Conservation (phyloP, 78 protist genomes). For the Isochrysis galbana region DNA sequence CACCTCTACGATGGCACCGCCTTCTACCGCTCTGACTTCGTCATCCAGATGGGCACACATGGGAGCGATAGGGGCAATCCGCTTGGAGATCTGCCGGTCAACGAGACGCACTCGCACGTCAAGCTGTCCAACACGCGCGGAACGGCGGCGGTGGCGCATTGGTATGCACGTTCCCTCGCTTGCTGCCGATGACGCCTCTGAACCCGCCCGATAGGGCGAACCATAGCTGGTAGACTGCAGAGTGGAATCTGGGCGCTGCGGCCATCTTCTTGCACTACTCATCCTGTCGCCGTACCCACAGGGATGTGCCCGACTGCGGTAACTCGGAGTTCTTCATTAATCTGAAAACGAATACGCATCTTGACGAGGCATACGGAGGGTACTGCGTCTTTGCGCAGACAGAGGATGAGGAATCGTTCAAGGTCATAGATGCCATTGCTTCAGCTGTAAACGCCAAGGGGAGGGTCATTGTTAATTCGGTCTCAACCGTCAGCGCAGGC, state of each 20-base stretch:
- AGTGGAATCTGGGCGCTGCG: too few relatives aligned
- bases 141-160: neutral
- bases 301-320: slow-evolving; percentile 36
- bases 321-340: slow-evolving; percentile 36
- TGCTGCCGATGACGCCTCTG: too few relatives aligned
- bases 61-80: neutral
- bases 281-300: too few relatives aligned
- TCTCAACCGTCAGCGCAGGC: too few relatives aligned
- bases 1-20: neutral
- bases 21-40: slow-evolving; percentile 18
- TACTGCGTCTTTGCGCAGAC: neutral
- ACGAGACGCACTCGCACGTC: neutral
- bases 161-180: too few relatives aligned
- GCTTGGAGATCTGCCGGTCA: neutral
- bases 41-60: slow-evolving; percentile 9
- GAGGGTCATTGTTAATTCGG: too few relatives aligned
- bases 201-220: too few relatives aligned
- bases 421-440: neutral
- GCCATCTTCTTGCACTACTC: too few relatives aligned
- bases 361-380: neutral
- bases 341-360: neutral
- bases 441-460: neutral
- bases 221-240: too few relatives aligned
- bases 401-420: neutral
- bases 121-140: neutral